Percentiles rank a stretch among this genome's conserved stretches.
Evolutionary conservation across 768 basidiomycete genomes (phyloP).

Genomic region (Cystoderma amianthinum): DNA sequence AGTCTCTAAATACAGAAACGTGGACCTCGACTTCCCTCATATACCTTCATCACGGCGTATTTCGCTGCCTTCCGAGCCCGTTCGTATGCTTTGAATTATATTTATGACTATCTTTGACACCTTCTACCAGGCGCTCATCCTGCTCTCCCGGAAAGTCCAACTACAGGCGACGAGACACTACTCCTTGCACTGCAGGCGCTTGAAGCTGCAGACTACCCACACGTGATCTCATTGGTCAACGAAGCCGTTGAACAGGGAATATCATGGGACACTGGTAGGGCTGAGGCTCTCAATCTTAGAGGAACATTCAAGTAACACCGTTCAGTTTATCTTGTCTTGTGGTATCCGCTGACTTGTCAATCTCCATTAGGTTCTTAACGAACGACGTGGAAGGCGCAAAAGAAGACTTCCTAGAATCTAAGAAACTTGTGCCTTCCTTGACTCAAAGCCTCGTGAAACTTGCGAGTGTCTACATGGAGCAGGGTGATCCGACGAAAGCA

Average conservation of each 20-base stretch:
- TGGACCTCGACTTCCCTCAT: slow-evolving; percentile 79
- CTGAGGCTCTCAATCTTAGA: slow-evolving; percentile 86
- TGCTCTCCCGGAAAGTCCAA: slow-evolving; percentile 63
- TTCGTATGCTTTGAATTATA: slow-evolving; percentile 27
- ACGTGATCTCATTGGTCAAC: slow-evolving; percentile 72
- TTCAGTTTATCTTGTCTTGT: neutral
- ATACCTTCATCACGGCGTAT: slow-evolving; percentile 91
- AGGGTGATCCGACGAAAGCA: slow-evolving; percentile 71
- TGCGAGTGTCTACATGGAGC: slow-evolving; percentile 96
- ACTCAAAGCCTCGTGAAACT: slow-evolving; percentile 95
- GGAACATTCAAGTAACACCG: slow-evolving; percentile 87
- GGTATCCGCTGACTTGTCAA: too few relatives aligned
- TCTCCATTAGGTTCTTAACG: slow-evolving; percentile 72
- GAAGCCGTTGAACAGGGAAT: slow-evolving; percentile 87
- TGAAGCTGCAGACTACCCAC: slow-evolving; percentile 75
- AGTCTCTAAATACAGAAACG: slow-evolving; percentile 22
- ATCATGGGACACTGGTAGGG: slow-evolving; percentile 65
- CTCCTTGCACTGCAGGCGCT: slow-evolving; percentile 78
- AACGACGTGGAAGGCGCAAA: slow-evolving; percentile 81
- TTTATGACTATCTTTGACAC: slow-evolving; percentile 3
- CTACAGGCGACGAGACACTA: slow-evolving; percentile 80
- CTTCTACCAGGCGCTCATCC: slow-evolving; percentile 52
- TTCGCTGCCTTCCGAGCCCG: slow-evolving; percentile 94
- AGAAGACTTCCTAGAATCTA: slow-evolving; percentile 71
- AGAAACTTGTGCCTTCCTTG: slow-evolving; percentile 57